Conservation (phyloP, 176 grass and related monocot genomes). For the barley (Hordeum vulgare) region DNA sequence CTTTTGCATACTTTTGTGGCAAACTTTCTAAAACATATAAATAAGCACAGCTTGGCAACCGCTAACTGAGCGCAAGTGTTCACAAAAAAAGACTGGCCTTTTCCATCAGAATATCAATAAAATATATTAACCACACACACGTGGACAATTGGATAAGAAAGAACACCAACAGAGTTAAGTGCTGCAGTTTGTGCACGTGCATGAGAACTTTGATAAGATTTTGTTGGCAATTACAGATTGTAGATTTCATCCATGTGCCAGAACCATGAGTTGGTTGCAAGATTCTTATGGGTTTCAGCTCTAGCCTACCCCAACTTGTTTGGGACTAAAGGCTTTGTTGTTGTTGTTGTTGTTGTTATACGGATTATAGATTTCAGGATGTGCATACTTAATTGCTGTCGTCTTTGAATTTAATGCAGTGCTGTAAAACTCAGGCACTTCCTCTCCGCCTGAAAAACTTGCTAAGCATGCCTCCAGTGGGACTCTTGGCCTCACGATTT, state of each 20-base stretch:
- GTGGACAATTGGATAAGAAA: background rate
- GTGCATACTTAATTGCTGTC: constrained; percentile 82
- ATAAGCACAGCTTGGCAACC: too few species aligned
- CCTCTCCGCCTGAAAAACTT: constrained; percentile 74
- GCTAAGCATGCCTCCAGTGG: constrained; percentile 87
- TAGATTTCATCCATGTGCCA: too few species aligned
- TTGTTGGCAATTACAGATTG: background rate
- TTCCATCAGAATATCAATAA: background rate
- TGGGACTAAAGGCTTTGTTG: too few species aligned
- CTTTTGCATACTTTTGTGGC: background rate
- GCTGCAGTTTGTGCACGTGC: background rate
- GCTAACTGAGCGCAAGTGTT: too few species aligned
- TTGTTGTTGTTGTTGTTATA: too few species aligned
- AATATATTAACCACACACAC: background rate
- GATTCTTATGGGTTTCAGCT: too few species aligned
- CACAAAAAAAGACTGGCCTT: background rate
- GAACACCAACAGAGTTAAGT: background rate
- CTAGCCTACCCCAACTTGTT: too few species aligned
- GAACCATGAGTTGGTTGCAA: too few species aligned
- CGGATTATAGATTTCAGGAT: background rate
- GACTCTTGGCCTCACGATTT: constrained; percentile 92
- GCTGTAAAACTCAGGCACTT: constrained; percentile 85
- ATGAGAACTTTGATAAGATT: background rate
- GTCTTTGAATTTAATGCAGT: constrained; percentile 91
- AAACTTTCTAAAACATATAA: background rate